Evolutionary conservation across 2,329 filamentous ascomycete genomes (phyloP), one percentile per base, ranked within the genome.

Genomic region (Pseudocercospora fijiensis): DNA sequence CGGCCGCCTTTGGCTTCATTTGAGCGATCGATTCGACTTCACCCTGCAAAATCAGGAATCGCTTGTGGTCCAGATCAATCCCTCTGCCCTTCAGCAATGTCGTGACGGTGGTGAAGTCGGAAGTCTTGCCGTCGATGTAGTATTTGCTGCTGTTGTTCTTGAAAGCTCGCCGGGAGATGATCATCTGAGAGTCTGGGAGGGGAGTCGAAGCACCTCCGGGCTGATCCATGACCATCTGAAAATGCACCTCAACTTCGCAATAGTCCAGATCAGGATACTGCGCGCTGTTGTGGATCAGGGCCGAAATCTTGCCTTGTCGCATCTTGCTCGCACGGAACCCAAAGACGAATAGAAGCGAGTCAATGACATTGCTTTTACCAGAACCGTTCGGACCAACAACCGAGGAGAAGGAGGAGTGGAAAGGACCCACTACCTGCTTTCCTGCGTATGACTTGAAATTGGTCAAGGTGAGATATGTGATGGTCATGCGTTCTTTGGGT

Each of bases 371-470:
- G 22, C 95, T 98, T 77, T 99, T 99, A 64, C 95, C 95, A 9
- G 95, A 99, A 65, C 95, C 95, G 76, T 99, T 99, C 57, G 96
- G 95, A 0, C 95, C 96, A 9, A 99, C 95, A 1, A 99, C 95
- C 0, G 95, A 97, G 1, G 95, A 97, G 79, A 99, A 99, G 0
- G 95, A 99, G 1, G 91, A 86, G 76, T 99, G 95, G 76, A 99
- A 99, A 0, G 95, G 95, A 0, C 95, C 95, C 64, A 99, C 95
- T 78, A 96, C 90, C 77, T 99, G 95, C 66, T 90, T 84, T 3
- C 95, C 95, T 16, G 95, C 95, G 76, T 99, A 99, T 80, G 94
- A 98, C 81, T 99, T 99, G 86, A 99, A 99, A 78, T 99, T 99
- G 69, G 87, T 96, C 70, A 99, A 84, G 64, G 96, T 88, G 56